Conservation (phyloP, 768 basidiomycete genomes). For the Austroboletus eburneus region DNA sequence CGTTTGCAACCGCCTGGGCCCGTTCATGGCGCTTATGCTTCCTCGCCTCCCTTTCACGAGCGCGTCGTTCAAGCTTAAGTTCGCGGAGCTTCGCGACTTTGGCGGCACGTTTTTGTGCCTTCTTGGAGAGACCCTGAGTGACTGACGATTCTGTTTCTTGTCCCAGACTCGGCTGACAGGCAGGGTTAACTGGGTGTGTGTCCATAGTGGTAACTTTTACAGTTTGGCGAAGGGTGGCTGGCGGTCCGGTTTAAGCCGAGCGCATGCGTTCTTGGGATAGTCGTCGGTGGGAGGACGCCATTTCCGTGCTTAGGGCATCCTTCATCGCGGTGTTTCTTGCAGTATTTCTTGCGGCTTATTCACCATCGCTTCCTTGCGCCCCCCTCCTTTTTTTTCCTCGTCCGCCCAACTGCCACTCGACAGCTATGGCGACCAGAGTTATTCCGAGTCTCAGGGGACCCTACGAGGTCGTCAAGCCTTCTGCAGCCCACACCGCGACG, state of each 20-base stretch:
- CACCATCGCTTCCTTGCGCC: not conserved
- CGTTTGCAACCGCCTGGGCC: conserved; percentile 47
- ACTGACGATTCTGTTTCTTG: conserved; percentile 11
- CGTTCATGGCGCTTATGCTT: conserved; percentile 66
- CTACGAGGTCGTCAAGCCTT: conserved; percentile 50
- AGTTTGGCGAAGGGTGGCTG: conserved; percentile 5
- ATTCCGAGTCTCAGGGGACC: conserved; percentile 21
- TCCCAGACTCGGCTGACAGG: conserved; percentile 13
- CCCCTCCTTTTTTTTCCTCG: not conserved
- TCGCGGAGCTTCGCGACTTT: conserved; percentile 64
- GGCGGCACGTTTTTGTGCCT: conserved; percentile 71
- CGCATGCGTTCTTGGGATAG: conserved; percentile 1
- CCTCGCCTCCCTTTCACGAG: conserved; percentile 70
- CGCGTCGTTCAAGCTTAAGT: conserved; percentile 68
- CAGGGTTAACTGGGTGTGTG: conserved; percentile 9
- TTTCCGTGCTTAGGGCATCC: conserved; percentile 5
- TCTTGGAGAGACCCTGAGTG: conserved; percentile 58
- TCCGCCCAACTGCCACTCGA: not conserved
- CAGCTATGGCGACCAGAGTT: conserved; percentile 17
- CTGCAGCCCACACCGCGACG: conserved; percentile 72
- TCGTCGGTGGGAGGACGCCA: not conserved
- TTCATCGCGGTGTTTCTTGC: conserved; percentile 4
- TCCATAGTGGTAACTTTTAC: conserved; percentile 16
- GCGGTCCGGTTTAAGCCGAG: conserved; percentile 24
- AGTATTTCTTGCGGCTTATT: conserved; percentile 1